Conservation (phyloP, 2,329 filamentous ascomycete genomes). For the Myriosclerotinia duriaeana region DNA sequence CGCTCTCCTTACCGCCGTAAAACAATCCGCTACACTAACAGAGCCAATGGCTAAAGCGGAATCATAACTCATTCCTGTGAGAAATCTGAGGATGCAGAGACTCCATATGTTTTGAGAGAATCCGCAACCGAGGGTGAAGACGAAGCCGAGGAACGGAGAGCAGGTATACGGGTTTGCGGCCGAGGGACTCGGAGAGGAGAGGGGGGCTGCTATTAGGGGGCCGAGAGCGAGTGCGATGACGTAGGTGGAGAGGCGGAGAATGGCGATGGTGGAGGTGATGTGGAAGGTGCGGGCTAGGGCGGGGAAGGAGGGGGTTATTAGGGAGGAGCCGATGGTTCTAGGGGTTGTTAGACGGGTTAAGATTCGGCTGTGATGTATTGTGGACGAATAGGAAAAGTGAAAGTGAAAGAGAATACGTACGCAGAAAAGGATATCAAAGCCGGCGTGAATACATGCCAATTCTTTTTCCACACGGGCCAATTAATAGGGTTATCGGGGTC, state of each 20-base stretch:
- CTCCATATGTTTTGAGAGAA: constrained; percentile 52
- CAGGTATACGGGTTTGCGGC: constrained; percentile 47
- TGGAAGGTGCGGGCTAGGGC: not conserved
- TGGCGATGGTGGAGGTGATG: not conserved
- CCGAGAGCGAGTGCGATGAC: constrained; percentile 63
- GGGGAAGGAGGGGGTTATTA: not conserved
- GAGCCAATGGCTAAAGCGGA: constrained; percentile 45
- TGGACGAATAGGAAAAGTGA: not conserved
- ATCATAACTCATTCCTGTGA: constrained; percentile 49
- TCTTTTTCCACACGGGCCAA: constrained; percentile 27
- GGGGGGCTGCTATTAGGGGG: constrained; percentile 58
- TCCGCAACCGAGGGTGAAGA: constrained; percentile 64
- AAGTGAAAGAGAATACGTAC: not conserved
- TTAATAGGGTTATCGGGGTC: constrained; percentile 30
- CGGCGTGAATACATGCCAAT: constrained; percentile 5
- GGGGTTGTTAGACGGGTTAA: not conserved
- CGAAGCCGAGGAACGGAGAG: constrained; percentile 50
- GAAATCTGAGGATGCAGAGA: constrained; percentile 48
- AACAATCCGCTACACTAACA: constrained; percentile 53
- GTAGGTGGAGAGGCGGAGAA: constrained; percentile 40
- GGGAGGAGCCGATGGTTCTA: not conserved
- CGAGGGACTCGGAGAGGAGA: constrained; percentile 59
- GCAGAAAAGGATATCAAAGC: constrained; percentile 1
- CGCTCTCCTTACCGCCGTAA: constrained; percentile 45
- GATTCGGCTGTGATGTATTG: not conserved